Evolutionary conservation across 2,329 filamentous ascomycete species (phyloP), one percentile per base, ranked within the genome.

Genomic region (Colletotrichum magnum): DNA sequence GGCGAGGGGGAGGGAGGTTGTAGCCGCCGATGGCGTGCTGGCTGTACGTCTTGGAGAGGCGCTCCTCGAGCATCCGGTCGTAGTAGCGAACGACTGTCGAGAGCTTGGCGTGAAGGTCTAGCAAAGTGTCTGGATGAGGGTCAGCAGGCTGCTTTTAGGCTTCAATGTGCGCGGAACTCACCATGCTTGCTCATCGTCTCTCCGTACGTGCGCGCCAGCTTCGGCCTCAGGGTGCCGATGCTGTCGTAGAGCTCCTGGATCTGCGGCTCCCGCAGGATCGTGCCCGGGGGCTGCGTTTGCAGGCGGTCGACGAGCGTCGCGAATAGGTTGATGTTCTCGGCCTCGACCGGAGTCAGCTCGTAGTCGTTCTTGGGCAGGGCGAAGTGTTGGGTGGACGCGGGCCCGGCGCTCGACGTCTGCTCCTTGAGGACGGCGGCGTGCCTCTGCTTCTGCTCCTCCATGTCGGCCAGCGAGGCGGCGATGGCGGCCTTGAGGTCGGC

Each of bases 171-270:
- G 28, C 10, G 6, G 4, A 16, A 82, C 89, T 78, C 84, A 94
- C 94, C 95, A 80, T 98, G 96, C 81, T 99, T 99, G 88, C 96
- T 98, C 96, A 99, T 98, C 0, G 96, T 98, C 83, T 99, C 96
- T 64, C 96, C 96, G 77, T 98, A 98, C 0, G 95, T 98, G 66
- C 96, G 89, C 5, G 96, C 96, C 64, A 99, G 86, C 80, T 99
- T 99, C 1, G 96, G 96, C 58, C 96, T 89, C 71, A 99, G 84
- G 16, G 94, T 88, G n/a, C 95, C 94, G 75, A 99, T 98, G 75
- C 95, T 97, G 77, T 98, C 96, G 78, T 99, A 99, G 5, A 99
- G 85, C 81, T 99, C 96, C 80, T 99, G 96, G 58, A 99, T 98
- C 78, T 98, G 96, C 2, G 96, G 96, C 76, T 99, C 96, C 57